Percentiles rank a stretch among this genome's conserved stretches.
Evolutionary conservation across 139 green algal species (phyloP).

Genomic region (Tetradesmus lagerheimii): DNA sequence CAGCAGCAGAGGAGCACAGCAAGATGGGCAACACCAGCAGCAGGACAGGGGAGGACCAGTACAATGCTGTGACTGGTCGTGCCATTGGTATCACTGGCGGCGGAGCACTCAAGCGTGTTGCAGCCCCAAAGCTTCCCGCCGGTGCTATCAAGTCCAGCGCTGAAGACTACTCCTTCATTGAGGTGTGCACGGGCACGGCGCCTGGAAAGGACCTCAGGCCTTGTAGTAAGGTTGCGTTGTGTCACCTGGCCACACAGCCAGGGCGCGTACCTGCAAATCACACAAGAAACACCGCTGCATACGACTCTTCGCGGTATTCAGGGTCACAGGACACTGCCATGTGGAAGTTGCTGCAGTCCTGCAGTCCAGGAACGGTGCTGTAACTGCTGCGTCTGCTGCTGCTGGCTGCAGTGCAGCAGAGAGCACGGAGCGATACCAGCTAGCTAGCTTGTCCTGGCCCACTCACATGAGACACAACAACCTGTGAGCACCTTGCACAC

Average conservation of each 20-base stretch:
- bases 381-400: not conserved
- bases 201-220: not conserved
- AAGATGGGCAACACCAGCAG: conserved; percentile 31
- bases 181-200: conserved; percentile 61
- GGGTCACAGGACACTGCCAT: too few relatives aligned
- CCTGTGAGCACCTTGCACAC: not conserved
- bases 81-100: conserved; percentile 76
- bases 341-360: not conserved
- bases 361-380: not conserved
- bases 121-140: conserved; percentile 58
- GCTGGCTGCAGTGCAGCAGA: not conserved
- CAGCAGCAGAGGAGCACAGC: not conserved
- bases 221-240: not conserved
- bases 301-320: too few relatives aligned
- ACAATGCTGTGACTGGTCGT: conserved; percentile 51
- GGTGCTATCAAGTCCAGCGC: conserved; percentile 54
- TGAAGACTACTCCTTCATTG: conserved; percentile 79
- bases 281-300: not conserved
- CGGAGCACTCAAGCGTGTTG: conserved; percentile 52
- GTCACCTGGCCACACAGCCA: not conserved
- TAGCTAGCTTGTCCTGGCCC: not conserved
- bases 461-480: too few relatives aligned
- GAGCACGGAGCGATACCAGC: not conserved
- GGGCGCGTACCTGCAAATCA: not conserved
- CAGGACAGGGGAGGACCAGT: conserved; percentile 20